Base-by-base conservation (phyloP, 2,329 filamentous ascomycete species). In the Emmonsia crescens region DNA sequence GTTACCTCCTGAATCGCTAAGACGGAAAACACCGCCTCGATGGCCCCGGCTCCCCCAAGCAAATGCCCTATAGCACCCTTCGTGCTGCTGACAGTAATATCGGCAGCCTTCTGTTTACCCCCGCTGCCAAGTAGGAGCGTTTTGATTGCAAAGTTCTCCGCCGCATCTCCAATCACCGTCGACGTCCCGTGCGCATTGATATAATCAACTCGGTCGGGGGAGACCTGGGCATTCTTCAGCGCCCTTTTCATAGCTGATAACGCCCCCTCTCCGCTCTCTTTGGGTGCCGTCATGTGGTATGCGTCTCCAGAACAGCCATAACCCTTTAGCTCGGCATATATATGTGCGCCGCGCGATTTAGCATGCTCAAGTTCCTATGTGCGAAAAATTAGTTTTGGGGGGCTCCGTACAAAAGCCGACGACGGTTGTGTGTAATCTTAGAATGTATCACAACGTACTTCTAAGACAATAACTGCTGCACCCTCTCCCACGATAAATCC, bases 401-500 rank as follows among this genome's bases (percentile, higher is more conserved):
- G 2, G 38, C n/a, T 21, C 5, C 14, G 51, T 49, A 27, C 1
- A 12, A 19, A 33, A 14, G 29, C 5, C 44, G n/a, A n/a, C n/a
- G n/a, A n/a, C 42, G 19, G 9, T n/a, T n/a, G n/a, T n/a, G 9
- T 10, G 10, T 24, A 4, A 9, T 5, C 9, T 16, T 31, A 44
- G 36, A 27, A 33, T n/a, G 5, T 16, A 19, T 9, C 6, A n/a
- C 24, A 24, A 57, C 69, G 24, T 72, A 83, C 84, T 73, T 99
- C 94, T 1, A 99, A 81, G 2, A 99, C 77, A 33, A 96, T 77
- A 1, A 96, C 87, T 10, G 90, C 93, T 4, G 94, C 90, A 1
- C 94, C 94, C 75, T 99, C 94, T 0, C 89, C 86, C 38, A 99
- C 89, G 19, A 99, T 93, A 69, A 99, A 99, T 0, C 94, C 94